Evolutionary conservation across 257 asterid species (phyloP), one percentile per base, ranked within the genome.

Genomic region (Primulina eburnea): DNA sequence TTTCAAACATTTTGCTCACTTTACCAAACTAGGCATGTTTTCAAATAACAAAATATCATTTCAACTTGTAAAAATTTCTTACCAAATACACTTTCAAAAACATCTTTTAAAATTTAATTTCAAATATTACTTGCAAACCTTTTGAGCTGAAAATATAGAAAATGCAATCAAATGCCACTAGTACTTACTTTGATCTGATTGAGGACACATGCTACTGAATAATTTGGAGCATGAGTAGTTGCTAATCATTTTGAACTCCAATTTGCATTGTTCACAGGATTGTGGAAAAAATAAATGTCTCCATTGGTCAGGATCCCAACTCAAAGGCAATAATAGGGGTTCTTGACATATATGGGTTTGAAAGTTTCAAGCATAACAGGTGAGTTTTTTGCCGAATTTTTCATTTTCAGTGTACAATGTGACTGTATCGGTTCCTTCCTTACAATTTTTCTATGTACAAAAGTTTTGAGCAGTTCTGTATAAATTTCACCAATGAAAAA

Each of bases 391-490:
- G 52, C 70, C 40, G 1, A 63, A 47, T 18, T 62, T 68, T 70
- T 78, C 56, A 30, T 60, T 79, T 74, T 33, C 68, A 28, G 32
- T 32, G 37, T 55, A 60, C 28, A 35, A 34, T 67, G 58, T 65
- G 37, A 29, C 21, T 43, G 34, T 47, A 64, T 70, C 72, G 73
- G 37, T 55, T 17, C 55, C 33, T 58, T 68, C 58, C 78, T 85
- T 75, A 82, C 77, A 76, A 71, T 71, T 59, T 73, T 60, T 67
- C 77, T 62, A 28, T 66, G 68, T 24, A 20, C 68, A 75, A 70
- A 82, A 94, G 99, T 82, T 94, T 94, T 81, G 99, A 94, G 91
- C 99, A 94, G 84, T 94, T 94, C 81, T 94, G 99, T 78, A 94
- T 94, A 87, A 94, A 94, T 84, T 94, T 86, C 81, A 91, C 99